Conservation (phyloP, 371 early-diverging fungal species). For the Phascolomyces articulosus region DNA sequence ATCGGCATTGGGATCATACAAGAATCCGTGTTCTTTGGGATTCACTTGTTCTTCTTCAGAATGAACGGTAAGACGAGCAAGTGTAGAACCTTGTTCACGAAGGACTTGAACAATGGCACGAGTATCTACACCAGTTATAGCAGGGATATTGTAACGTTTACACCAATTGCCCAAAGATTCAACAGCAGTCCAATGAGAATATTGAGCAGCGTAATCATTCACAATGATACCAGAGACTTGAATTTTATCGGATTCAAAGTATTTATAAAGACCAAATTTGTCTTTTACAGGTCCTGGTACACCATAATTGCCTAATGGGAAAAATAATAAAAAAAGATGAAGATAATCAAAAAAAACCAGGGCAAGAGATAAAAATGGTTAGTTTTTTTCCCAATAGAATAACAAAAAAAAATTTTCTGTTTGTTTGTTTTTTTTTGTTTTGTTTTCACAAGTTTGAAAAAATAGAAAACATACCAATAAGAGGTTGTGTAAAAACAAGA, state of each 20-base stretch:
- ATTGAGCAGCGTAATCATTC: conserved; percentile 87
- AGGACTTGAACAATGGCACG: conserved; percentile 93
- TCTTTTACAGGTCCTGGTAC: conserved; percentile 87
- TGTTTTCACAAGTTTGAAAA: background rate
- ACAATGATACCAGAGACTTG: conserved; percentile 91
- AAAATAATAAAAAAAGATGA: too few species aligned
- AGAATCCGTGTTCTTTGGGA: conserved; percentile 31
- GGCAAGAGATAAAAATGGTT: too few species aligned
- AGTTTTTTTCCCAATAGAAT: background rate
- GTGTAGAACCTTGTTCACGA: conserved; percentile 86
- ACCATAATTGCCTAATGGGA: conserved; percentile 78
- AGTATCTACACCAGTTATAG: conserved; percentile 92
- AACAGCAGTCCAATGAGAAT: conserved; percentile 90
- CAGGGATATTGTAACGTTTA: conserved; percentile 86
- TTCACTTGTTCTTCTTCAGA: conserved; percentile 45
- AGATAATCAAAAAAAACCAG: too few species aligned
- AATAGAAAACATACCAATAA: conserved; percentile 67
- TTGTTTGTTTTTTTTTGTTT: background rate
- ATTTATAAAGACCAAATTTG: conserved; percentile 75
- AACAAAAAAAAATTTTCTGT: background rate
- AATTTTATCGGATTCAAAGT: conserved; percentile 93
- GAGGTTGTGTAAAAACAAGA: conserved; percentile 92
- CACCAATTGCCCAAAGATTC: conserved; percentile 90
- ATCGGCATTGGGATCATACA: conserved; percentile 75
- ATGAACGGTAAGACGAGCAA: conserved; percentile 66